phyloP scores from a whole-genome alignment of 164 flowering plant genomes.

The Macadamia integrifolia region DNA sequence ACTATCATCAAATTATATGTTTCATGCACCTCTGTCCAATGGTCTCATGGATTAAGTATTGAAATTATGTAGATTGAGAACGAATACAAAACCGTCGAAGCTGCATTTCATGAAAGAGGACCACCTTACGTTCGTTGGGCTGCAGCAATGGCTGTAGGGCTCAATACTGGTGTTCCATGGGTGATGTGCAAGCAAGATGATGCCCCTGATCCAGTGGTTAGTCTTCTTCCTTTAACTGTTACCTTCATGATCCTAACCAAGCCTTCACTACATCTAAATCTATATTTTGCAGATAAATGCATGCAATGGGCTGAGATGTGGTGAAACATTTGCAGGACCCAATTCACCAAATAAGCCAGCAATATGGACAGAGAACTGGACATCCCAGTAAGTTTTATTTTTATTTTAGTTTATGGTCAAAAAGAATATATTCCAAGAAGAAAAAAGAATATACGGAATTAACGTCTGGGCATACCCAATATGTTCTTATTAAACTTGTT shows the following conservation, averaged over 20 bases:
- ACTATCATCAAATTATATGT: not conserved
- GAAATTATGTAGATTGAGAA: constrained; percentile 60
- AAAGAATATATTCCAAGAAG: too few species aligned
- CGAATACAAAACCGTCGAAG: constrained; percentile 57
- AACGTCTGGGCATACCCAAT: constrained; percentile 24
- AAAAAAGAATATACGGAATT: too few species aligned
- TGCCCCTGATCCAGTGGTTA: constrained; percentile 91
- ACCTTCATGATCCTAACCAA: not conserved
- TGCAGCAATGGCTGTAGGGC: constrained; percentile 69
- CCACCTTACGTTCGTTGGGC: constrained; percentile 72
- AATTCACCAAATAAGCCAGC: constrained; percentile 83
- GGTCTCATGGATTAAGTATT: not conserved
- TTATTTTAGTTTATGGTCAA: too few species aligned
- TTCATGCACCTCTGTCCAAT: not conserved
- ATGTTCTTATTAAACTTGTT: constrained; percentile 18
- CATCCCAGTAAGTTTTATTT: constrained; percentile 36
- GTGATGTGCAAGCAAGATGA: constrained; percentile 86
- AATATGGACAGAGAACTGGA: constrained; percentile 97
- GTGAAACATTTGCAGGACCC: constrained; percentile 81
- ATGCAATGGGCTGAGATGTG: constrained; percentile 85
- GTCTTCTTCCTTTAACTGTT: constrained; percentile 8
- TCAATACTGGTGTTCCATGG: constrained; percentile 84
- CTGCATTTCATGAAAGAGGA: constrained; percentile 44
- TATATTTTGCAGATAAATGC: constrained; percentile 63
- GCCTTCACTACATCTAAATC: too few species aligned